phyloP scores from a whole-genome alignment of 345 rosid species.

The Geranium brycei region DNA sequence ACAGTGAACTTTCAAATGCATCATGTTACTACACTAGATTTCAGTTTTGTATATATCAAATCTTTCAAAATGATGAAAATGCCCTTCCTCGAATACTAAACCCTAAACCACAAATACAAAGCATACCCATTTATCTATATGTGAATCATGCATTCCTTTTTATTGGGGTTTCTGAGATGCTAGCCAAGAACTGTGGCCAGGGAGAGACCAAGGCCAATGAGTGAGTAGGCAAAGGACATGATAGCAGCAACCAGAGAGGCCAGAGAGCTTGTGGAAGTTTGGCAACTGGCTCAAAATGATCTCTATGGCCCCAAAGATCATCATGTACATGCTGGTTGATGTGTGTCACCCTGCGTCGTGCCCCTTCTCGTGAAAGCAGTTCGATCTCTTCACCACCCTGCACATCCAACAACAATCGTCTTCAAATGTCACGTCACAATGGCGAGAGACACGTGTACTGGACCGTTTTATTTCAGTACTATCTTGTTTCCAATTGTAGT shows the following conservation, averaged over 20 bases:
- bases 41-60: too few relatives aligned
- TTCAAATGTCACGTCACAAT: too few relatives aligned
- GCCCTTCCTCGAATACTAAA: too few relatives aligned
- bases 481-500: not conserved
- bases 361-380: constrained; percentile 16
- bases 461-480: too few relatives aligned
- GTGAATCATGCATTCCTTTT: not conserved
- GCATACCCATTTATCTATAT: too few relatives aligned
- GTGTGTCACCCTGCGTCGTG: constrained; percentile 14
- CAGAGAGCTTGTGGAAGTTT: constrained; percentile 14
- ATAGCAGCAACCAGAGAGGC: constrained; percentile 13
- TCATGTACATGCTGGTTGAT: constrained; percentile 13
- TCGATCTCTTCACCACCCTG: constrained; percentile 14
- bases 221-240: constrained; percentile 17
- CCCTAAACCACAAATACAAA: too few relatives aligned
- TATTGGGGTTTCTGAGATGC: not conserved
- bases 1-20: too few relatives aligned
- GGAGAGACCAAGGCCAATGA: constrained; percentile 17
- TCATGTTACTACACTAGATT: too few relatives aligned
- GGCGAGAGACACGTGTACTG: too few relatives aligned
- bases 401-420: too few relatives aligned
- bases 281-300: constrained; percentile 13
- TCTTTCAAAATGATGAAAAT: too few relatives aligned
- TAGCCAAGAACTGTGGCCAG: constrained; percentile 13
- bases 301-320: constrained; percentile 11